Evolutionary conservation across 2,329 filamentous ascomycete genomes (phyloP).

Genomic region (Alternaria dauci): DNA sequence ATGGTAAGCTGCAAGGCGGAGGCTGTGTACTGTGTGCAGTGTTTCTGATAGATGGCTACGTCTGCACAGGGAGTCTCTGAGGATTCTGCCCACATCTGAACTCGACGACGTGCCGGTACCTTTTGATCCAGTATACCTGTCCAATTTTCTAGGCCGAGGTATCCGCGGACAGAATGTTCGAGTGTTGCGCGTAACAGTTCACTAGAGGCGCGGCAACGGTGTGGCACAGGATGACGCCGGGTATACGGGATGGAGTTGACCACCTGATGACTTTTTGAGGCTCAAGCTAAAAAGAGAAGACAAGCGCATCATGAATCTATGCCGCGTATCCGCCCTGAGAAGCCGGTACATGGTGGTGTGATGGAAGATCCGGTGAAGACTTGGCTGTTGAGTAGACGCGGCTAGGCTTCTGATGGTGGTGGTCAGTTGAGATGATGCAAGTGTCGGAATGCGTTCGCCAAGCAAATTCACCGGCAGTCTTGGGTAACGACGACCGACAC

Average conservation of each 20-base stretch:
- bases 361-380: constrained; percentile 19
- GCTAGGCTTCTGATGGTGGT: background rate
- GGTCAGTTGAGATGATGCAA: background rate
- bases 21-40: constrained; percentile 20
- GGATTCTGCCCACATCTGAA: background rate
- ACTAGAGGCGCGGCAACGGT: constrained; percentile 19
- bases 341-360: constrained; percentile 4
- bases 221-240: constrained; percentile 26
- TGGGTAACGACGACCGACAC: constrained; percentile 7
- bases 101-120: background rate
- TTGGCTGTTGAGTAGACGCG: constrained; percentile 5
- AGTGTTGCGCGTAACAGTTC: constrained; percentile 10
- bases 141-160: background rate
- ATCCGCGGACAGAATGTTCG: background rate
- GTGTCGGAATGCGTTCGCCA: constrained; percentile 10
- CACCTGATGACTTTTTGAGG: constrained; percentile 24
- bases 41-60: background rate
- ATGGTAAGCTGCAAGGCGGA: constrained; percentile 12
- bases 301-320: background rate
- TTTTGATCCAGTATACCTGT: background rate
- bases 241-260: constrained; percentile 24
- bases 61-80: background rate
- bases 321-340: constrained; percentile 16
- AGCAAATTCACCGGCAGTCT: constrained; percentile 6
- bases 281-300: constrained; percentile 21